These are phyloP conservation scores for Phragmites australis DNA, from an alignment of 176 grass and related monocot genomes.

Conservation along the genomic window DNA sequence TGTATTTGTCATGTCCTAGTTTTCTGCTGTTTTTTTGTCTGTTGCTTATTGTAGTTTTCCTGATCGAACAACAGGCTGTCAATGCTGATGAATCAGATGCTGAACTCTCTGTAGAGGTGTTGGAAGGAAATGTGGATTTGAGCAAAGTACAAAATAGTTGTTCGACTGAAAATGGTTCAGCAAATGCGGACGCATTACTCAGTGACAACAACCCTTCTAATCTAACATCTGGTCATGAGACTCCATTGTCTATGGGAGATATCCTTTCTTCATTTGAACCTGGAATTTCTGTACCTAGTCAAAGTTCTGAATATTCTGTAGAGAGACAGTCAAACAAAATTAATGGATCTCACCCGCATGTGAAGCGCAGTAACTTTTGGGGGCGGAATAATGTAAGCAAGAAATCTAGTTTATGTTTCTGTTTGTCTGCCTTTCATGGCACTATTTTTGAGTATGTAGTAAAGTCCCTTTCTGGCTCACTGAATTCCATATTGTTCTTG, in stretches of 20 bases:
- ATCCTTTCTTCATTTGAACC: conserved; percentile 95
- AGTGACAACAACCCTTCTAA: conserved; percentile 59
- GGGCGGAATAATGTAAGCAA: conserved; percentile 80
- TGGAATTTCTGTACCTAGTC: conserved; percentile 65
- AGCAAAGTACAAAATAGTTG: conserved; percentile 50
- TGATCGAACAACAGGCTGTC: conserved; percentile 66
- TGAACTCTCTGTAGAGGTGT: conserved; percentile 44
- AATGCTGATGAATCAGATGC: conserved; percentile 67
- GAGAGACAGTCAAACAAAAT: conserved; percentile 67
- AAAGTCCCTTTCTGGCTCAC: not conserved
- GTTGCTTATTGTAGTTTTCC: conserved; percentile 13
- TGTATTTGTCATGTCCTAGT: not conserved
- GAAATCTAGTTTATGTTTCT: conserved; percentile 15
- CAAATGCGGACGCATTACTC: conserved; percentile 37
- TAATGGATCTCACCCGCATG: conserved; percentile 71
- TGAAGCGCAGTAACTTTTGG: conserved; percentile 85
- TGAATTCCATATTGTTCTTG: conserved; percentile 1
- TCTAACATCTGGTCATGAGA: conserved; percentile 46
- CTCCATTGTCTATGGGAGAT: conserved; percentile 95
- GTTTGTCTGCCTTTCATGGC: conserved; percentile 10
- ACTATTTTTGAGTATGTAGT: not conserved
- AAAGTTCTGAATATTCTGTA: conserved; percentile 60
- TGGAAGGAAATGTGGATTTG: conserved; percentile 47
- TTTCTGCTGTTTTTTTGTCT: conserved; percentile 1
- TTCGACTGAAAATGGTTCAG: conserved; percentile 51